Base-by-base conservation (phyloP, 192 early-diverging fungal genomes). In the Diversispora eburnea region DNA sequence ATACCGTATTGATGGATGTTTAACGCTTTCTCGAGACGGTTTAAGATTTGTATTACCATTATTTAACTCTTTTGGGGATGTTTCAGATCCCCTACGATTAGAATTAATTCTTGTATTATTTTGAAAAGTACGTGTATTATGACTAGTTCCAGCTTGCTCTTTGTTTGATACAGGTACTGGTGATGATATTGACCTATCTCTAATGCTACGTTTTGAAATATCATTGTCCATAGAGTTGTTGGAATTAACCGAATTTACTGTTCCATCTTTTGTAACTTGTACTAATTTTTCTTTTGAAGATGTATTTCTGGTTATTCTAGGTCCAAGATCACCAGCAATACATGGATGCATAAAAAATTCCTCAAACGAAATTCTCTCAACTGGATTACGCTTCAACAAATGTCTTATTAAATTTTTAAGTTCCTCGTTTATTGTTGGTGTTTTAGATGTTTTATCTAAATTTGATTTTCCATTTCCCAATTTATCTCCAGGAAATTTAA, bases 261-360 rank as follows among this genome's bases (percentile, higher is more conserved):
- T n/a, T 41, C n/a, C 46, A 41, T n/a, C n/a, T 70, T 70, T 70
- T 12, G 13, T 17, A 49, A 52, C 60, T 47, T 54, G 13, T 7
- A n/a, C 9, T 47, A 56, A 19, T 54, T 51, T 73, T 42, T 61
- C 46, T 54, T 58, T 65, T 65, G 69, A 75, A 49, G 12, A 13
- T 3, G 13, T n/a, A 19, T 43, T 42, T 46, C 6, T 39, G 13
- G n/a, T n/a, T n/a, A n/a, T n/a, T n/a, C n/a, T n/a, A n/a, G 69
- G 80, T 8, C 55, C 46, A 7, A 78, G 55, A n/a, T 70, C 49
- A 46, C 75, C 73, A 9, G 75, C 75, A 3, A 94, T 81, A 8
- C 88, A 88, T 7, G 89, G 89, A 70, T 96, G 92, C 73, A 84
- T 87, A 72, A 99, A 98, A 76, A 99, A 98, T 73, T 94, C 93